Evolutionary conservation across 2,329 filamentous ascomycete species (phyloP).

Genomic region (Pyricularia pennisetigena): DNA sequence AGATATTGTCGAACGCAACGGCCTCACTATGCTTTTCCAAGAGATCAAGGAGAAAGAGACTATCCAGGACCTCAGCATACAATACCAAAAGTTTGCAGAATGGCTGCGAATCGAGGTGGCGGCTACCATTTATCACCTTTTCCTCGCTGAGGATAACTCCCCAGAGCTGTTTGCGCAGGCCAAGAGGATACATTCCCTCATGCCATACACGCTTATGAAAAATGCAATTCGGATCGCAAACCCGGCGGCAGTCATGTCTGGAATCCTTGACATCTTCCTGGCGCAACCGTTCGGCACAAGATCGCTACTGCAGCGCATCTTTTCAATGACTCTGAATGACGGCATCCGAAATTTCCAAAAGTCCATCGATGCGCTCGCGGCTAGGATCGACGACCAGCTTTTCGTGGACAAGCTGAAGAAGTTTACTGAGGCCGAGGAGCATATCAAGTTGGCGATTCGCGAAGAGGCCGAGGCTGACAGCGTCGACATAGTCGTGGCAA

Average conservation of each 20-base stretch:
- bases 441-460: constrained; percentile 64
- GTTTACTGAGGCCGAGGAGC: constrained; percentile 68
- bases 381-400: constrained; percentile 71
- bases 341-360: constrained; percentile 81
- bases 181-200: constrained; percentile 86
- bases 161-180: constrained; percentile 91
- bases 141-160: constrained; percentile 96
- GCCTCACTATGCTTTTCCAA: constrained; percentile 82
- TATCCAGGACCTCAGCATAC: constrained; percentile 80
- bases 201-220: constrained; percentile 89
- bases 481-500: constrained; percentile 76
- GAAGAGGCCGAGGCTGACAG: constrained; percentile 63
- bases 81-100: constrained; percentile 97
- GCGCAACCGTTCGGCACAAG: constrained; percentile 88
- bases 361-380: constrained; percentile 67
- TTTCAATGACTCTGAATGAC: constrained; percentile 82
- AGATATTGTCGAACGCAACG: constrained; percentile 63
- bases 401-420: constrained; percentile 73
- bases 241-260: constrained; percentile 94
- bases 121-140: constrained; percentile 92
- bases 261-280: constrained; percentile 86
- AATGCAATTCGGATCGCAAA: constrained; percentile 96
- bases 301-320: constrained; percentile 88
- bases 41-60: constrained; percentile 87
- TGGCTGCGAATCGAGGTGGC: constrained; percentile 97